Conservation (phyloP, 257 asterid genomes). For the Perilla frutescens region DNA sequence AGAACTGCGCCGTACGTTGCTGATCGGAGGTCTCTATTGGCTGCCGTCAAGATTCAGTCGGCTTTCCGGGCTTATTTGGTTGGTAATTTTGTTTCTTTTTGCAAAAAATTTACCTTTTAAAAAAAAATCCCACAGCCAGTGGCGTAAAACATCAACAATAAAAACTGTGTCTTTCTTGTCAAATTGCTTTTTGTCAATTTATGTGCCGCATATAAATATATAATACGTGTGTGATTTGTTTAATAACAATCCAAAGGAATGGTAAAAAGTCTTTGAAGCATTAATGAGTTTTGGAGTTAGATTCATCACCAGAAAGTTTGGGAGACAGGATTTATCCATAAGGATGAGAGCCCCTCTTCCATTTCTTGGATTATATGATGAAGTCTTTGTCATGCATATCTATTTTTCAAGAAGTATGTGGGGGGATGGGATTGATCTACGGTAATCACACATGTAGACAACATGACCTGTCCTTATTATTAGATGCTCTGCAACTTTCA, state of each 20-base stretch:
- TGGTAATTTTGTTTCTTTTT: slow-evolving; percentile 29
- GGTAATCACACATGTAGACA: slow-evolving; percentile 34
- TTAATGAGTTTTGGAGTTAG: slow-evolving; percentile 28
- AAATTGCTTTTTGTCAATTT: neutral
- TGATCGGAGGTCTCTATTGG: slow-evolving; percentile 62
- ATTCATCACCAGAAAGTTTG: slow-evolving; percentile 27
- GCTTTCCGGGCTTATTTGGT: slow-evolving; percentile 96
- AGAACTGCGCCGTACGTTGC: slow-evolving; percentile 32
- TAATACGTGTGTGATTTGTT: neutral
- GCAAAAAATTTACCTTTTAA: neutral
- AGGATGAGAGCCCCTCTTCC: slow-evolving; percentile 39
- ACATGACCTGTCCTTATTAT: slow-evolving; percentile 20
- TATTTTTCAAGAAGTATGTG: slow-evolving; percentile 28
- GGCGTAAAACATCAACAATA: neutral
- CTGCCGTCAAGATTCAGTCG: slow-evolving; percentile 88
- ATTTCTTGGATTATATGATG: slow-evolving; percentile 38
- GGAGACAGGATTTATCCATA: slow-evolving; percentile 24
- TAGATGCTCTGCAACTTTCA: slow-evolving; percentile 15
- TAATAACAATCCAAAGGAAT: neutral
- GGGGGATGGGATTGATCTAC: neutral
- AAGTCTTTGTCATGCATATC: slow-evolving; percentile 35
- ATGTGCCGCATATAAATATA: slow-evolving; percentile 22
- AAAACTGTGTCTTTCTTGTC: neutral
- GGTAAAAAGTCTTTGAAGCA: neutral
- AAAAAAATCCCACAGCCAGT: too few species aligned